Conservation (phyloP, 768 basidiomycete species). For the Fistulinella prunicolor region DNA sequence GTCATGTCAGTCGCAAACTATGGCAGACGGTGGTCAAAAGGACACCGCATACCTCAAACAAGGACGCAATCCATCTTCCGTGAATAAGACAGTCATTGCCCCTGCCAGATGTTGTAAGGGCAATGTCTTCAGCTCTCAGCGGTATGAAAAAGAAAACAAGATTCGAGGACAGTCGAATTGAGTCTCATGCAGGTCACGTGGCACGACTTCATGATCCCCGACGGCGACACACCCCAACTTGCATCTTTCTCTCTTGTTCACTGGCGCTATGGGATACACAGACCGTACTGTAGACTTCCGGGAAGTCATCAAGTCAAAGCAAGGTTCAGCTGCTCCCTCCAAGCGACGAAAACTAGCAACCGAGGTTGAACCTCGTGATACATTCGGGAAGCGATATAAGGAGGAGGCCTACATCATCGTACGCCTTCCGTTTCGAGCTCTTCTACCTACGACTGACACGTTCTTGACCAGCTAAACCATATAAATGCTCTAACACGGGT, state of each 20-base stretch:
- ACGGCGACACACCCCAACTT: not conserved
- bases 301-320: conserved; percentile 47
- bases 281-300: conserved; percentile 66
- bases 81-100: conserved; percentile 21
- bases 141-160: conserved; percentile 15
- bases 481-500: conserved; percentile 68
- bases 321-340: conserved; percentile 38
- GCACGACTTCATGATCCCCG: not conserved
- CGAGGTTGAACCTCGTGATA: conserved; percentile 38
- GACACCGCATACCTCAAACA: conserved; percentile 72
- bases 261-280: conserved; percentile 47
- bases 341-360: conserved; percentile 49
- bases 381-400: conserved; percentile 64
- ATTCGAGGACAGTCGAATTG: conserved; percentile 1
- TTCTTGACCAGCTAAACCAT: conserved; percentile 57
- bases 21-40: conserved; percentile 55
- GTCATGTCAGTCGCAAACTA: conserved; percentile 44
- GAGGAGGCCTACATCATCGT: conserved; percentile 75
- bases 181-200: conserved; percentile 29
- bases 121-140: conserved; percentile 23
- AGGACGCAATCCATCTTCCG: conserved; percentile 47
- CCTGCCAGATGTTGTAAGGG: conserved; percentile 9
- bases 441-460: not conserved
- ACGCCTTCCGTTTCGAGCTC: conserved; percentile 13
- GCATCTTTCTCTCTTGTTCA: not conserved